These are phyloP conservation scores for Rubroboletus satanas DNA, from an alignment of 768 basidiomycete genomes.

Conservation along the genomic window DNA sequence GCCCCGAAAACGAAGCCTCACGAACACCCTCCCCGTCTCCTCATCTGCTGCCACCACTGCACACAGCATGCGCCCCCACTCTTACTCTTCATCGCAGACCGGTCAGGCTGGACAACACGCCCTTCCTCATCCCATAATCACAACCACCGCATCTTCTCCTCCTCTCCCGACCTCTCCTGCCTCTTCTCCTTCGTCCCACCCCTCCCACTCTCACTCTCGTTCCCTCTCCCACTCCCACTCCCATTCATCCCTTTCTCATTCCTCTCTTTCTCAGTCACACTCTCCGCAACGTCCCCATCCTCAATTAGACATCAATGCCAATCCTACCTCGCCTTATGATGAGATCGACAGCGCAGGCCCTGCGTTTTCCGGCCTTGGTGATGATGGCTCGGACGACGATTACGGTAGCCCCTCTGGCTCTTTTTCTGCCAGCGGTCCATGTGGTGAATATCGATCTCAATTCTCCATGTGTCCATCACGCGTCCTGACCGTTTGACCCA, in stretches of 20 bases:
- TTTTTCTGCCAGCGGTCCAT: slow-evolving; percentile 4
- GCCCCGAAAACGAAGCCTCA: slow-evolving; percentile 67
- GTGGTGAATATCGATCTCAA: slow-evolving; percentile 1
- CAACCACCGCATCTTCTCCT: slow-evolving; percentile 30
- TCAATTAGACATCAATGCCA: slow-evolving; percentile 30
- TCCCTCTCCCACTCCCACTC: slow-evolving; percentile 22
- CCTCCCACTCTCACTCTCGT: slow-evolving; percentile 20
- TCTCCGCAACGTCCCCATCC: slow-evolving; percentile 15
- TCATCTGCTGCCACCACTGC: neutral
- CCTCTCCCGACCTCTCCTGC: slow-evolving; percentile 22
- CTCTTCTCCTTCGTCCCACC: slow-evolving; percentile 24
- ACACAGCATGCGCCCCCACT: slow-evolving; percentile 25
- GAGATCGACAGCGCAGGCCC: slow-evolving; percentile 52
- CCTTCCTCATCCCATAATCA: slow-evolving; percentile 31
- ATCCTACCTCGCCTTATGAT: slow-evolving; percentile 43
- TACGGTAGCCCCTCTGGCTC: slow-evolving; percentile 17
- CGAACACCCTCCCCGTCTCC: slow-evolving; percentile 38
- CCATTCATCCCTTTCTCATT: slow-evolving; percentile 22
- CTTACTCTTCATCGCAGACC: slow-evolving; percentile 19
- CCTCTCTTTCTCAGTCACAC: slow-evolving; percentile 20
- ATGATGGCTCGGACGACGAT: slow-evolving; percentile 29
- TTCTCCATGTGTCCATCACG: neutral
- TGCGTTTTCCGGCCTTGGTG: slow-evolving; percentile 14
- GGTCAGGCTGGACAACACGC: neutral
- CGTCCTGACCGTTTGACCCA: neutral